phyloP scores from a whole-genome alignment of 2,329 filamentous ascomycete species.

The Reticulascus tulasneorum region DNA sequence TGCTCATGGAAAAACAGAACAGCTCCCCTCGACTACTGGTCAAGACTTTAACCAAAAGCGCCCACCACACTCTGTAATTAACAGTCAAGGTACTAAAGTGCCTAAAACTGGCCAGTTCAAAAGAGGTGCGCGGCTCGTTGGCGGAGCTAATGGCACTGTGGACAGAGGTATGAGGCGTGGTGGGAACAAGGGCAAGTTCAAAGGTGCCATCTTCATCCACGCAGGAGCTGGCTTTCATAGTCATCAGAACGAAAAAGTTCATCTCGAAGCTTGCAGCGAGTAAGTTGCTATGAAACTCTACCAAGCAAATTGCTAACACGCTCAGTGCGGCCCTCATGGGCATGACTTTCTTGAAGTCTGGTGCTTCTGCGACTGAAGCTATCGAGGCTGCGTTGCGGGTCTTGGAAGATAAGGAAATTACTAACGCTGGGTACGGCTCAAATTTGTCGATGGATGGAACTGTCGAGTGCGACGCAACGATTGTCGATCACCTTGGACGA shows the following conservation, averaged over 20 bases:
- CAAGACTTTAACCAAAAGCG: too few relatives aligned
- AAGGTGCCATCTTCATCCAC: slow-evolving; percentile 87
- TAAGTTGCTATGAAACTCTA: slow-evolving; percentile 41
- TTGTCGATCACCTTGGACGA: slow-evolving; percentile 85
- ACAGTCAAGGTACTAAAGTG: too few relatives aligned
- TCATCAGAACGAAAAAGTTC: slow-evolving; percentile 74
- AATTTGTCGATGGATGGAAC: slow-evolving; percentile 87
- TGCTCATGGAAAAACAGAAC: too few relatives aligned
- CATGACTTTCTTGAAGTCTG: slow-evolving; percentile 76
- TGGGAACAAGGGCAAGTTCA: slow-evolving; percentile 27
- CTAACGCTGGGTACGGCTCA: slow-evolving; percentile 93
- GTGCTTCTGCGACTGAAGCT: slow-evolving; percentile 78
- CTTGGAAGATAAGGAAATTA: slow-evolving; percentile 91
- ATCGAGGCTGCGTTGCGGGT: slow-evolving; percentile 84
- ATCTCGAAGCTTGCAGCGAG: slow-evolving; percentile 85
- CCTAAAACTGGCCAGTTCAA: too few relatives aligned
- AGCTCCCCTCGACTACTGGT: too few relatives aligned
- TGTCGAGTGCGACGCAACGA: slow-evolving; percentile 91
- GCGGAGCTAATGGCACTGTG: slow-evolving; percentile 35
- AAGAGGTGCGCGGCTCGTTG: too few relatives aligned
- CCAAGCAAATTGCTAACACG: neutral
- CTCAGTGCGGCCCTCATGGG: slow-evolving; percentile 74
- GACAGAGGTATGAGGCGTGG: slow-evolving; percentile 34
- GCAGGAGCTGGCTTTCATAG: slow-evolving; percentile 95
- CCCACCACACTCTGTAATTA: too few relatives aligned